These are phyloP conservation scores for Helicocarpus griseus DNA, from an alignment of 2,329 filamentous ascomycete genomes.

Conservation along the genomic window DNA sequence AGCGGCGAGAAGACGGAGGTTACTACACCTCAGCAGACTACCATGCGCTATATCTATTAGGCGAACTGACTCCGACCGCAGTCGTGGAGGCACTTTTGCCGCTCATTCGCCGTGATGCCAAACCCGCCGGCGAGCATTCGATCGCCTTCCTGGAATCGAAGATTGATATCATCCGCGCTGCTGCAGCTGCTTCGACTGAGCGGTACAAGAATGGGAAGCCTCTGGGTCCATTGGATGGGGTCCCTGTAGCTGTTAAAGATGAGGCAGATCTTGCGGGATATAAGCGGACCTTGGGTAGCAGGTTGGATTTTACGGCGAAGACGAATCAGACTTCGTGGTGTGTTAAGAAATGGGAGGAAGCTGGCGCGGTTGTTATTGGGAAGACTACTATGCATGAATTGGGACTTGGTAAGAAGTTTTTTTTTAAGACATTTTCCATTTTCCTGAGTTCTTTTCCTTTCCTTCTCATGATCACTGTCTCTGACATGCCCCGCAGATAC, in stretches of 20 bases:
- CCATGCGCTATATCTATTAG: conserved; percentile 61
- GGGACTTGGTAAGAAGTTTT: conserved; percentile 48
- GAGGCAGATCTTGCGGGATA: conserved; percentile 66
- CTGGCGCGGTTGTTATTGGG: conserved; percentile 64
- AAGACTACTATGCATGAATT: conserved; percentile 75
- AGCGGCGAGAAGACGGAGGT: conserved; percentile 24
- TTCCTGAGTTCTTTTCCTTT: neutral
- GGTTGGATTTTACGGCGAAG: conserved; percentile 45
- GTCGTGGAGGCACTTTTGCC: conserved; percentile 64
- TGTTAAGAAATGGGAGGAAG: conserved; percentile 59
- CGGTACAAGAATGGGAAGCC: conserved; percentile 59
- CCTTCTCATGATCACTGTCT: neutral
- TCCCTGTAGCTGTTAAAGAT: conserved; percentile 77
- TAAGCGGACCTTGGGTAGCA: conserved; percentile 55
- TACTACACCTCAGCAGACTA: conserved; percentile 70
- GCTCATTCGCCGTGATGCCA: conserved; percentile 53
- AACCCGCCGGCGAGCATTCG: conserved; percentile 51
- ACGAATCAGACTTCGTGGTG: conserved; percentile 57
- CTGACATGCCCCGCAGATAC: conserved; percentile 43
- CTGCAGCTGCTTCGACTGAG: conserved; percentile 63
- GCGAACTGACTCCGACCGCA: conserved; percentile 59
- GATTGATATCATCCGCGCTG: conserved; percentile 52
- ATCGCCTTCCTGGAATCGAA: conserved; percentile 64
- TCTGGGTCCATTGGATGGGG: conserved; percentile 64
- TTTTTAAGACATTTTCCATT: neutral